These are phyloP conservation scores for Tuber calosporum DNA, from an alignment of 495 filamentous ascomycete species.

Conservation along the genomic window DNA sequence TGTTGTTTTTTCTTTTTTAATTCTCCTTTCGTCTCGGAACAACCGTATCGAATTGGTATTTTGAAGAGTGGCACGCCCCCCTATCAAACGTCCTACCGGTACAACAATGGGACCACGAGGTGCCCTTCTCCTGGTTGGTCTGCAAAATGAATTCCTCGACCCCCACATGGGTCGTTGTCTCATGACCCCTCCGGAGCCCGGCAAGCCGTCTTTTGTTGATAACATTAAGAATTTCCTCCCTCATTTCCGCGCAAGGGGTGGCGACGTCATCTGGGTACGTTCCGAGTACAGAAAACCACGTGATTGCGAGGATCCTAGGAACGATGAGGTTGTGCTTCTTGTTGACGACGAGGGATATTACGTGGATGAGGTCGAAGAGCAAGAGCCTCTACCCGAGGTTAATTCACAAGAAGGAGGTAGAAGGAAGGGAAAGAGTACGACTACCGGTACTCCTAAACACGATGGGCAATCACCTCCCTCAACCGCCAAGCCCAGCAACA, in stretches of 20 bases:
- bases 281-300: constrained; percentile 63
- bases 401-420: constrained; percentile 13
- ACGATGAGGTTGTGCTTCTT: constrained; percentile 47
- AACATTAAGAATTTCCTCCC: constrained; percentile 59
- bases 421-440: constrained; percentile 12
- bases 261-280: constrained; percentile 83
- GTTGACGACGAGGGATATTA: constrained; percentile 31
- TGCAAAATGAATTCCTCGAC: constrained; percentile 86
- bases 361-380: constrained; percentile 28
- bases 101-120: constrained; percentile 58
- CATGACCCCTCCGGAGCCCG: constrained; percentile 46
- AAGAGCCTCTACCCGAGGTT: neutral
- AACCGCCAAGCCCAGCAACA: constrained; percentile 29
- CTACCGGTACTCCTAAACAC: constrained; percentile 14
- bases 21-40: neutral
- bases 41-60: neutral
- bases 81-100: neutral
- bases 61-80: neutral
- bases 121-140: constrained; percentile 75
- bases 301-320: constrained; percentile 46
- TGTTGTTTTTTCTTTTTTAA: neutral
- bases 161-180: constrained; percentile 58
- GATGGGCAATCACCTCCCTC: constrained; percentile 17
- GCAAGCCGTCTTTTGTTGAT: constrained; percentile 55
- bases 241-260: constrained; percentile 61